A percentile compares a stretch with the other conserved stretches of the same genome.
Conservation (phyloP, 2,329 filamentous ascomycete species). For the Exophiala bonariae region DNA sequence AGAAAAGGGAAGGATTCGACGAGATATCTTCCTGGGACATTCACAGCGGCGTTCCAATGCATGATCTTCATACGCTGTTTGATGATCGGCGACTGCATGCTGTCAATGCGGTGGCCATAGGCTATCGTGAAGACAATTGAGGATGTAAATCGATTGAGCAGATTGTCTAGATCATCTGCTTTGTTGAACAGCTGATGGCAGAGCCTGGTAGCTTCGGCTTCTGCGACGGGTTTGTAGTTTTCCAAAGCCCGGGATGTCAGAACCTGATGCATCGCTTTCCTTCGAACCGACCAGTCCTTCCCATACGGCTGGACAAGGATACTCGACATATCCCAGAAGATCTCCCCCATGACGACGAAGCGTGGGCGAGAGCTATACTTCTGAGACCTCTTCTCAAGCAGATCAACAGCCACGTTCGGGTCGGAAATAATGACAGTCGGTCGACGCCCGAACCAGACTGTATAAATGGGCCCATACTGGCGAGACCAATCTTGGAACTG, state of each 20-base stretch:
- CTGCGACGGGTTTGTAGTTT: conserved; percentile 35
- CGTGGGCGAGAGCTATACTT: conserved; percentile 41
- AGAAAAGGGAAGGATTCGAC: conserved; percentile 36
- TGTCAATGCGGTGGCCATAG: conserved; percentile 38
- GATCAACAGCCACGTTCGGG: conserved; percentile 35
- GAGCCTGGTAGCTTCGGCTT: conserved; percentile 32
- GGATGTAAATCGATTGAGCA: conserved; percentile 40
- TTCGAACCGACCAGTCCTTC: conserved; percentile 35
- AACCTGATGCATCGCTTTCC: conserved; percentile 41
- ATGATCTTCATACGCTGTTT: conserved; percentile 36
- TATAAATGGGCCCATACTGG: conserved; percentile 37
- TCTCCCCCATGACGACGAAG: conserved; percentile 30
- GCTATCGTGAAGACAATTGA: conserved; percentile 40
- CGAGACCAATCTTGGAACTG: conserved; percentile 37
- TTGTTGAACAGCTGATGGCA: conserved; percentile 33
- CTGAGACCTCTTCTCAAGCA: conserved; percentile 39
- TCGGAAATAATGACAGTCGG: conserved; percentile 37
- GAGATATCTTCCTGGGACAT: conserved; percentile 39
- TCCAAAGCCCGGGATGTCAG: conserved; percentile 42
- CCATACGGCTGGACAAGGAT: conserved; percentile 51
- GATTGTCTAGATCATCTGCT: conserved; percentile 35
- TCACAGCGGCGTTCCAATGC: conserved; percentile 37
- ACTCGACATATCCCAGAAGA: conserved; percentile 24
- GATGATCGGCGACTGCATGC: conserved; percentile 35
- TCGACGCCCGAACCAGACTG: conserved; percentile 24